A percentile compares a stretch with the other conserved stretches of the same genome.
Evolutionary conservation across 352 stramenopile species (phyloP).

Genomic region (Globisporangium parvum): DNA sequence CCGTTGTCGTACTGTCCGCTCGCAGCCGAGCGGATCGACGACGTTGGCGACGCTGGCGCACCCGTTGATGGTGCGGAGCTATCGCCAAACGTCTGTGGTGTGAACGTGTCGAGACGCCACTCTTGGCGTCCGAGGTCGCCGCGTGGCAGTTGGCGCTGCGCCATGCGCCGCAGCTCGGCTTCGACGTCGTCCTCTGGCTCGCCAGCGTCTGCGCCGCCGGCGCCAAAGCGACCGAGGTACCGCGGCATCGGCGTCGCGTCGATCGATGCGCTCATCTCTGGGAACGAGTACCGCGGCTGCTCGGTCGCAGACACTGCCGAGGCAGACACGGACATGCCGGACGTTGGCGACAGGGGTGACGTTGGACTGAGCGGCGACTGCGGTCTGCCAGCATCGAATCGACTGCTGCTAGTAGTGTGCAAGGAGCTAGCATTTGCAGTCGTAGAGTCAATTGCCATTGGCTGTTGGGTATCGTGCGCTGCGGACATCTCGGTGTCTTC

Average conservation of each 20-base stretch:
- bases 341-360: slow-evolving; percentile 63
- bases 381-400: slow-evolving; percentile 11
- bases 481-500: slow-evolving; percentile 15
- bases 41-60: slow-evolving; percentile 35
- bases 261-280: slow-evolving; percentile 78
- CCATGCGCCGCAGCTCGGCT: slow-evolving; percentile 68
- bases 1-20: slow-evolving; percentile 23
- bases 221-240: slow-evolving; percentile 60
- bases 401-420: background rate
- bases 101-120: slow-evolving; percentile 66
- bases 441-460: slow-evolving; percentile 4
- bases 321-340: slow-evolving; percentile 63
- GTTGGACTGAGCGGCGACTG: slow-evolving; percentile 28
- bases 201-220: slow-evolving; percentile 9
- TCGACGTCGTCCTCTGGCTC: slow-evolving; percentile 68
- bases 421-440: background rate
- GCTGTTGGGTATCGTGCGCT: slow-evolving; percentile 5
- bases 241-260: slow-evolving; percentile 67
- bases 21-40: slow-evolving; percentile 28
- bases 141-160: slow-evolving; percentile 67
- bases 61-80: background rate
- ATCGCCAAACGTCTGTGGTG: slow-evolving; percentile 11
- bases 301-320: slow-evolving; percentile 78
- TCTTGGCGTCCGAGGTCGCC: slow-evolving; percentile 73
- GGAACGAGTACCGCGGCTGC: slow-evolving; percentile 59